Base-by-base conservation (phyloP, 306 rosid genomes). In the Cucurbita moschata region DNA sequence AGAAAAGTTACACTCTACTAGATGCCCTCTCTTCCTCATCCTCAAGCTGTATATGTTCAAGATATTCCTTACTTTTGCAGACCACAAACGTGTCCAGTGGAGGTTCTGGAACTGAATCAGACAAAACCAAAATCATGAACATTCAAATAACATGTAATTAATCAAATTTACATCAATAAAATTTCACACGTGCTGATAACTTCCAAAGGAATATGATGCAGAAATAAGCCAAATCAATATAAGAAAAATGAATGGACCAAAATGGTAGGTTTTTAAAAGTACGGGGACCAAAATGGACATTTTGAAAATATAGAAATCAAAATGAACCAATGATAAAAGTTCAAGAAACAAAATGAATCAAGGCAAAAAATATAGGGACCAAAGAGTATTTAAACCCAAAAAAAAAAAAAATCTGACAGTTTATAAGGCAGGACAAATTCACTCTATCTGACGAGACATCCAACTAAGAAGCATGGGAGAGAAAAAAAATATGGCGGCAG, bases 11-110 rank as follows among this genome's bases (percentile, higher is more conserved):
- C 96, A 96, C 86, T 87, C 85, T 88, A 79, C 85, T 89, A 26
- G 86, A 78, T 55, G 89, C 81, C 68, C 90, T 91, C 75, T 88
- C 89, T 37, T 79, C 83, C 19, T 58, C 77, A 56, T 81, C 96
- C 80, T 85, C 95, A n/a, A 91, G 97, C 85, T 87, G 96, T 80
- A 94, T 85, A 76, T 87, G 96, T 30, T 88, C 88, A 7, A 94
- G 87, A 78, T 87, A 86, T 63, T 88, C 85, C 80, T 82, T 89
- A 76, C 97, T 89, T 85, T 87, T 87, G 84, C 98, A 94, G 35
- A 94, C 94, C 39, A 93, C 94, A 79, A 90, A 93, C 26, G 86
- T 80, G 76, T 93, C 97, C 74, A 88, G 79, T 46, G 81, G 82
- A 1, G 96, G 92, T 84, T 85, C 90, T 56, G 94, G 90, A 75